These are phyloP conservation scores for Sarocladiaceae sp. DNA, from an alignment of 2,329 filamentous ascomycete species.

Conservation along the genomic window DNA sequence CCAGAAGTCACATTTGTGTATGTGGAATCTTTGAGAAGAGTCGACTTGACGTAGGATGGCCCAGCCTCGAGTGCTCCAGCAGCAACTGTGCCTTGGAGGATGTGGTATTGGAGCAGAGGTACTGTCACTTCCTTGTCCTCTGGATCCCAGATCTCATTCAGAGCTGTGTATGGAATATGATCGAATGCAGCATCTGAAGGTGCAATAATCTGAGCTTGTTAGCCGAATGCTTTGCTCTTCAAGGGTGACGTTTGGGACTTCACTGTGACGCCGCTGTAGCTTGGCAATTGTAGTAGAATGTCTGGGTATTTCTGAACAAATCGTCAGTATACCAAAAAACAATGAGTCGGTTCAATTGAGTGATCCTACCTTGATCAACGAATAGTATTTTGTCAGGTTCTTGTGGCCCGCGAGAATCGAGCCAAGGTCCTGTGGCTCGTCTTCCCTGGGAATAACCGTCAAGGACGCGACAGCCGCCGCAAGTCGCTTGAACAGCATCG, in stretches of 20 bases:
- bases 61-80: slow-evolving; percentile 31
- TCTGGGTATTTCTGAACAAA: slow-evolving; percentile 39
- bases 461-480: neutral
- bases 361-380: slow-evolving; percentile 35
- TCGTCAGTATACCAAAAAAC: neutral
- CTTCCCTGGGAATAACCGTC: neutral
- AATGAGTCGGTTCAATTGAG: neutral
- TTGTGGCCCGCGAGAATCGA: slow-evolving; percentile 32
- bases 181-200: slow-evolving; percentile 55
- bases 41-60: slow-evolving; percentile 34
- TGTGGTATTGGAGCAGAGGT: slow-evolving; percentile 58
- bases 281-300: slow-evolving; percentile 39
- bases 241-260: neutral
- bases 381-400: slow-evolving; percentile 40
- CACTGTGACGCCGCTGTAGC: slow-evolving; percentile 39
- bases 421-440: slow-evolving; percentile 30
- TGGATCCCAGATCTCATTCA: slow-evolving; percentile 41
- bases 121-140: slow-evolving; percentile 40
- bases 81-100: slow-evolving; percentile 48
- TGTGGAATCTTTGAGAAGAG: slow-evolving; percentile 34
- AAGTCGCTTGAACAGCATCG: slow-evolving; percentile 1
- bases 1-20: slow-evolving; percentile 48
- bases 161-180: slow-evolving; percentile 46
- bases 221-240: neutral
- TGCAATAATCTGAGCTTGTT: slow-evolving; percentile 42